These are phyloP conservation scores for Saccharomyces hybrid DNA, from an alignment of 1,139 yeast species.

Conservation along the genomic window DNA sequence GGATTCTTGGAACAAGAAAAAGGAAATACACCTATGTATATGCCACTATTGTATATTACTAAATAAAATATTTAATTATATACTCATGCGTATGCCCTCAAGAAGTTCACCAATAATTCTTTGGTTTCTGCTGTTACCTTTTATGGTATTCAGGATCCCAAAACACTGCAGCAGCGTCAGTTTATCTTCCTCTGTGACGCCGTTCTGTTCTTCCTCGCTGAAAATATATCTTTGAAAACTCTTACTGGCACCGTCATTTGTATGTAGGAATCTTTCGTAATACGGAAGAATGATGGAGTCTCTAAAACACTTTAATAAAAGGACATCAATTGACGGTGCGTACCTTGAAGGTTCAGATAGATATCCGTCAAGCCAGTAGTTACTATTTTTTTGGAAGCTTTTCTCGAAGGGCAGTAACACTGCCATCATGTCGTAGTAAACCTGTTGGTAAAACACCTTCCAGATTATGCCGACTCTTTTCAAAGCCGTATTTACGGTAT, in stretches of 20 bases:
- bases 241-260: conserved; percentile 21
- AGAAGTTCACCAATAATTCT: conserved; percentile 39
- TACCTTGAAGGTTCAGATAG: conserved; percentile 31
- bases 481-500: conserved; percentile 21
- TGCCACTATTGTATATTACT: not conserved
- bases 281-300: conserved; percentile 40
- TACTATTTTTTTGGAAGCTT: conserved; percentile 12
- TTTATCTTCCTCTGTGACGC: conserved; percentile 26
- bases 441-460: conserved; percentile 44
- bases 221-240: conserved; percentile 22
- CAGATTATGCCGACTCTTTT: conserved; percentile 38
- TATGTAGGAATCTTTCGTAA: conserved; percentile 32
- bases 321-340: conserved; percentile 27
- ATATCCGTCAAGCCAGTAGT: conserved; percentile 25
- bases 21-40: not conserved
- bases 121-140: conserved; percentile 44
- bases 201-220: conserved; percentile 25
- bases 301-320: conserved; percentile 38
- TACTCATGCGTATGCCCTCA: conserved; percentile 25
- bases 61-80: conserved; percentile 6
- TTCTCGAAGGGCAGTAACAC: conserved; percentile 49
- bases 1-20: not conserved
- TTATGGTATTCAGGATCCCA: conserved; percentile 43
- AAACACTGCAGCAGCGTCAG: conserved; percentile 45
- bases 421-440: conserved; percentile 49